Conservation (phyloP, 1,139 yeast genomes). For the Candida frijolesensis region DNA sequence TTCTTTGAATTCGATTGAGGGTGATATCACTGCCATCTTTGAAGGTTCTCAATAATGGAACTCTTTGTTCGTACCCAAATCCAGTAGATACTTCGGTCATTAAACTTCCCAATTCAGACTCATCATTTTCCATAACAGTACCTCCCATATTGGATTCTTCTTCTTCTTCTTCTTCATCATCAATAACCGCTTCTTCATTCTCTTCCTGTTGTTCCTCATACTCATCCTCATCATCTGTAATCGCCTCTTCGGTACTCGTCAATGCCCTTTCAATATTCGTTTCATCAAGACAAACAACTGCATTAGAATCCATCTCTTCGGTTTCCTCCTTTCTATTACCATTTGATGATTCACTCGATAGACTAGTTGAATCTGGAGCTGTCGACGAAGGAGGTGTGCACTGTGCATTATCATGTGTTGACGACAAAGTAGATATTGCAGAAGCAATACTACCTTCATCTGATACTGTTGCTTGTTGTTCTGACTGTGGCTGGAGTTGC, state of each 20-base stretch:
- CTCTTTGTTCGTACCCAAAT: conserved; percentile 27
- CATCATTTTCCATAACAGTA: conserved; percentile 9
- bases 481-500: not conserved
- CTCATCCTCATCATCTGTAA: not conserved
- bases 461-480: not conserved
- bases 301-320: conserved; percentile 1
- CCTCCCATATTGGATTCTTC: not conserved
- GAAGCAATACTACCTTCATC: conserved; percentile 9
- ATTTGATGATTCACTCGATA: conserved; percentile 4
- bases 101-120: conserved; percentile 17
- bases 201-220: not conserved
- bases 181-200: not conserved
- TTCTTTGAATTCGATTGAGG: conserved; percentile 4
- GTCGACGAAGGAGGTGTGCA: conserved; percentile 10
- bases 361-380: conserved; percentile 10
- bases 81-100: conserved; percentile 23
- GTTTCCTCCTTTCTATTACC: not conserved
- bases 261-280: conserved; percentile 3
- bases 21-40: conserved; percentile 24
- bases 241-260: not conserved
- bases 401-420: conserved; percentile 1
- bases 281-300: conserved; percentile 6
- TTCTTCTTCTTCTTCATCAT: conserved; percentile 7
- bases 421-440: conserved; percentile 1
- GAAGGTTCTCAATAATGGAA: conserved; percentile 29